Evolutionary conservation across 179 eudicot genomes (phyloP), one percentile per base, ranked within the genome.

Genomic region (Sideroxylon spinosum): DNA sequence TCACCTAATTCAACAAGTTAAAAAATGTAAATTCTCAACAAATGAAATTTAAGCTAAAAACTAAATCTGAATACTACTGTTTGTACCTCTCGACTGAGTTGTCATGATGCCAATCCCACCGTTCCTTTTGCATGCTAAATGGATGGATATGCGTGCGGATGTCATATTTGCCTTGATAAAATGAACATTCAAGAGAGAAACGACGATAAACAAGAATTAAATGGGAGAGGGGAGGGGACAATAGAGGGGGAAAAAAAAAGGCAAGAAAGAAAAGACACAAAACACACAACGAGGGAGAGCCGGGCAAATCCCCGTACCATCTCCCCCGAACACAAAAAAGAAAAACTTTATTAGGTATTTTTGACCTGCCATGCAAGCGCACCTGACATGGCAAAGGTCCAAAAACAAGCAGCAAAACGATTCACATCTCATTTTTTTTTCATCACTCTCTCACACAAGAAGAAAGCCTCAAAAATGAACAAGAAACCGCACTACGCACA

Each of bases 221-320:
- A 37, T 37, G 44, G 44, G 44, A 37, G 3, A 3, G 44, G 44
- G 44, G 44, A 37, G 3, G 44, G 5, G 44, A 37, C 44, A 37
- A 37, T 3, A 32, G 1, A 3, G 37, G 44, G 37, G 44, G 5
- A 37, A 37, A 37, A 37, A 37, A 37, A 37, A 37, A 37, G 44
- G 68, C 50, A 16, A 57, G 37, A 26, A 14, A 64, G 23, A 19
- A 6, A 28, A 28, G 29, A 73, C 80, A 46, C 81, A 75, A 75
- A 85, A 74, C 86, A 63, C 71, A 75, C 44, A 37, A 3, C 44
- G 5, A 78, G 76, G 81, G 87, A 86, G 88, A 86, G 88, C 87
- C 92, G 81, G 92, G 86, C 85, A 87, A 80, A 81, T 37, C 80
- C 88, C 90, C 85, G 88, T 88, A 48, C 93, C 92, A 86, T 86